Evolutionary conservation across 2,329 filamentous ascomycete species (phyloP), one percentile per base, ranked within the genome.

Genomic region (Curvularia verruculosa): DNA sequence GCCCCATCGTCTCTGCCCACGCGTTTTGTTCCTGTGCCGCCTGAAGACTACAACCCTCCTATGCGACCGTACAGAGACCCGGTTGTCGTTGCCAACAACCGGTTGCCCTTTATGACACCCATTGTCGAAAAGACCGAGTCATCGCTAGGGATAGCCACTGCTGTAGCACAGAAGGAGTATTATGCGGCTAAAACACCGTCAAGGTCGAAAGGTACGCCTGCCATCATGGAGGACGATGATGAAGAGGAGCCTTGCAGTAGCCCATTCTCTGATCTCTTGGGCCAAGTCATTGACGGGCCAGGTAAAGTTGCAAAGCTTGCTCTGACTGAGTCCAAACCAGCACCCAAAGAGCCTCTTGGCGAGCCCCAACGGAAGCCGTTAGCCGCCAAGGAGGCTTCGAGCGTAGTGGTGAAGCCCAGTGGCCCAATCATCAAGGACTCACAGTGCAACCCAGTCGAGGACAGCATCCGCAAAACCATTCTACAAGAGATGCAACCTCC

Each of bases 71-170:
- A 89, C 82, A 88, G 92, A 71, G 90, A 96, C 76, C 86, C 91
- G 71, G 84, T 80, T 34, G 85, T 92, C 74, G 83, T 89, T 75
- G 92, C 92, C 58, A 96, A 97, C 70, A 96, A 93, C 77, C 89
- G 93, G 52, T 82, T 98, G 9, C 95, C 94, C 3, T 99, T 98
- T 75, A 98, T 99, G 95, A 99, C 95, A 0, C 95, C 95, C 1
- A 99, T 99, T 64, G 94, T 95, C 1, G 95, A 99, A 76, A 88
- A 92, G 68, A 99, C 95, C 0, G 95, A 99, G 77, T 90, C 88
- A 10, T 97, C 93, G 0, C 79, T 98, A 5, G 89, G 89, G 34
- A 68, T 75, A 50, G 70, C 69, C 40, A 77, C 75, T 26, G 67
- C 64, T 50, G 67, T 67, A 49, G 83, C 85, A 50, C 78, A 82